Evolutionary conservation across 192 early-diverging fungal genomes (phyloP), one percentile per base, ranked within the genome.

Genomic region (Podila verticillata): DNA sequence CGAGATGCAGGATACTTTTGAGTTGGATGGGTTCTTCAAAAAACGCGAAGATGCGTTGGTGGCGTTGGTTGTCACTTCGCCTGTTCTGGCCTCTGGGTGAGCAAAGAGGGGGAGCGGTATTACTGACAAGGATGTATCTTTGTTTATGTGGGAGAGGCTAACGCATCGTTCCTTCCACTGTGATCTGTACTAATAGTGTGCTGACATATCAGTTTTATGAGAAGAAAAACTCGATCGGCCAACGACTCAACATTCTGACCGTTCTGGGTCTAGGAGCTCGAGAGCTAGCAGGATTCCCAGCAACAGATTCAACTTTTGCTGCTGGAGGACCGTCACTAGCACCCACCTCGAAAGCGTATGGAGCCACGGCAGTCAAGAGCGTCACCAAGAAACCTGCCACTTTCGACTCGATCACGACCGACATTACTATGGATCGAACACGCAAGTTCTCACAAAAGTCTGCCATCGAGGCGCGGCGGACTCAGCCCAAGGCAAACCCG

Each of bases 381-480:
- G 51, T 54, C 7, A 47, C 62, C 26, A 54, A 54, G 51, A 8
- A 59, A 56, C 67, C 9, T 30, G 35, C 59, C 13, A 63, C 75
- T 8, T 79, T 79, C 26, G 60, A 67, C 13, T 57, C 58, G 7
- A 63, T 79, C 35, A 60, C 69, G 3, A 62, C 69, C 2, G 39
- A 39, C 24, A 79, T 79, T 22, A 61, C 75, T 0, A n/a, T 79
- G 30, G 65, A 29, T 29, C 30, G 32, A 31, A 79, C 75, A 29
- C 63, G 75, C 31, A 63, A 69, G 5, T 79, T 79, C 22, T 79
- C 75, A 3, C 68, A 72, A 66, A 79, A 79, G 36, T 71, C 75
- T 0, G 29, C 63, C 2, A 72, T 79, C 49, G 75, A 79, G 15
- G 69, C 75, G 5, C 58, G 65, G 56, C 68, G 69, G 48, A 30